Base-by-base conservation (phyloP, 129 eudicot genomes). In the Ambrosia trifida region DNA sequence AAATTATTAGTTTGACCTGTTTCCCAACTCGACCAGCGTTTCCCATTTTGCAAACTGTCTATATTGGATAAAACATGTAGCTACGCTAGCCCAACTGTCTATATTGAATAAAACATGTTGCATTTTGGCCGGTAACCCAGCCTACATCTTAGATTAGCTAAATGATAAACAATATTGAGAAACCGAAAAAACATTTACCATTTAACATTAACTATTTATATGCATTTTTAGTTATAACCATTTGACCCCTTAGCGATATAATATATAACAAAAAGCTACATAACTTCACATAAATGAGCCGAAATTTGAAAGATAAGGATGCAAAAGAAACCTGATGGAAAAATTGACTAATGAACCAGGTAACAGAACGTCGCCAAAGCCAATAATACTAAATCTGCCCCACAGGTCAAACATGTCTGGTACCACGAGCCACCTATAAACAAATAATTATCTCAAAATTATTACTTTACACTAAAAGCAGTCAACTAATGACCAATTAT, bases 381-480 rank as follows among this genome's bases (percentile, higher is more conserved):
- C 97, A 3, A 90, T 87, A 76, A 90, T 87, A 60, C 95, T 90
- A 79, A 79, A 90, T 40, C 97, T 95, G 24, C 97, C 97, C 97
- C 97, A 90, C 17, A 91, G 95, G 79, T 90, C 97, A 80, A 90
- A 90, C 83, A 90, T 70, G 61, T 95, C 91, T 3, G 97, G 97
- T 68, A 90, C 97, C 97, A 41, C 89, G 91, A 60, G 97, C 97
- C 54, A 90, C 97, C 97, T 90, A 60, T 16, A 65, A 73, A 49
- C 65, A 54, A 38, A 62, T 12, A 8, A 19, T 56, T 30, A 12
- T 20, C 68, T 41, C 11, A n/a, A 4, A 53, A 76, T 66, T 59
- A 45, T 7, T 45, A 52, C 6, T 31, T 52, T 70, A 16, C 43
- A 13, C 31, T 46, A 63, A 19, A 56, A 70, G 31, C 4, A 54